Conservation (phyloP, 495 filamentous ascomycete genomes). For the Opeltia flavorubescens region DNA sequence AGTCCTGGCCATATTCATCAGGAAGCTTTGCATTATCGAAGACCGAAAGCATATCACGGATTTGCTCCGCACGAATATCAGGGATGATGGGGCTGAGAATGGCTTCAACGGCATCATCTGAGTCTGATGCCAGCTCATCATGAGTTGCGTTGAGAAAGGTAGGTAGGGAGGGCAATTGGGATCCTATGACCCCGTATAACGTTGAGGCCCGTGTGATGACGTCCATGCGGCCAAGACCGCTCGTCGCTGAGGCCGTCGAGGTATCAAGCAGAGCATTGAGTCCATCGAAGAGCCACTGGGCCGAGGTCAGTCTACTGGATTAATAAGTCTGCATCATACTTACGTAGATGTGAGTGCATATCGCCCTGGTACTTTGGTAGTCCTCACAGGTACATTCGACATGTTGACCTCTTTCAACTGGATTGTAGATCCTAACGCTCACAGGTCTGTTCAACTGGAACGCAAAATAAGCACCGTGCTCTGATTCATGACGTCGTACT, state of each 20-base stretch:
- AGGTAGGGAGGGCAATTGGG: constrained; percentile 1
- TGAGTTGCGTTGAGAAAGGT: constrained; percentile 3
- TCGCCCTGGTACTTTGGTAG: not conserved
- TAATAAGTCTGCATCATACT: not conserved
- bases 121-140: constrained; percentile 1
- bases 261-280: constrained; percentile 6
- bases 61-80: constrained; percentile 22
- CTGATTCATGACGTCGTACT: constrained; percentile 1
- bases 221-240: not conserved
- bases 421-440: constrained; percentile 11
- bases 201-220: constrained; percentile 2
- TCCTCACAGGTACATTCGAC: constrained; percentile 10
- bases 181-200: constrained; percentile 9
- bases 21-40: constrained; percentile 30
- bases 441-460: constrained; percentile 11
- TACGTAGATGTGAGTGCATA: constrained; percentile 10
- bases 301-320: not conserved
- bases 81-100: not conserved
- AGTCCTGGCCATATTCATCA: constrained; percentile 30
- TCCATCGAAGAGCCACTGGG: constrained; percentile 12
- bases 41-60: constrained; percentile 36
- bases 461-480: constrained; percentile 10
- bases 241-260: not conserved
- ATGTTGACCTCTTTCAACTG: not conserved
- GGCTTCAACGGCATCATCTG: not conserved